Conservation (phyloP, 1,284 basidiomycete species). For the Pseudozyma thailandica region DNA sequence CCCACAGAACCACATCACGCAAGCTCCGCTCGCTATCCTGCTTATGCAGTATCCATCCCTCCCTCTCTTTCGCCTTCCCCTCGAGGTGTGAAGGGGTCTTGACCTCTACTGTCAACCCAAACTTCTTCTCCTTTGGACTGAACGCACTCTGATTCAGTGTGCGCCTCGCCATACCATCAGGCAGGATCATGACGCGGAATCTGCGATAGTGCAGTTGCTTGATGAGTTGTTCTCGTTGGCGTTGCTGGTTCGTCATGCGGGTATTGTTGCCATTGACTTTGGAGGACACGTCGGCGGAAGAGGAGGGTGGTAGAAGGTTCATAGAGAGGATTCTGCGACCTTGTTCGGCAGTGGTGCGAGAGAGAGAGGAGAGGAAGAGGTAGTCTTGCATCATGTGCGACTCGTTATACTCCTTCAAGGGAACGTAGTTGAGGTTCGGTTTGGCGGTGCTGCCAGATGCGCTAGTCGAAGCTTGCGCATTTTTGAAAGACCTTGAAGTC, state of each 20-base stretch:
- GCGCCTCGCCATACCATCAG: conserved; percentile 36
- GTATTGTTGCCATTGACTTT: neutral
- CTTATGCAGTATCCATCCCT: conserved; percentile 2
- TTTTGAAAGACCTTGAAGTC: neutral
- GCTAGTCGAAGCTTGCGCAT: neutral
- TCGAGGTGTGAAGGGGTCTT: neutral
- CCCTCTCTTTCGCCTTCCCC: neutral
- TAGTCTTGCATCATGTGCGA: conserved; percentile 32
- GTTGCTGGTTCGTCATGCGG: conserved; percentile 25
- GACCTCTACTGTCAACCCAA: conserved; percentile 18
- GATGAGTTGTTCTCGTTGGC: conserved; percentile 28
- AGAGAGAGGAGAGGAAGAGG: conserved; percentile 32
- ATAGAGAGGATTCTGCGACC: conserved; percentile 22
- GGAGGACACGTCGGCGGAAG: neutral
- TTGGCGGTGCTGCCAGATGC: neutral
- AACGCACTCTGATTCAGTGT: conserved; percentile 14
- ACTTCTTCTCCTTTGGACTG: conserved; percentile 12
- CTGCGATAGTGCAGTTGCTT: conserved; percentile 42
- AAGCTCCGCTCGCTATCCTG: neutral
- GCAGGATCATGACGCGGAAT: conserved; percentile 29
- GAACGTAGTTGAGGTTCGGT: conserved; percentile 9
- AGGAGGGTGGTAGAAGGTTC: conserved; percentile 21
- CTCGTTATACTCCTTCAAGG: conserved; percentile 26
- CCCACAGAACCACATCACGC: neutral
- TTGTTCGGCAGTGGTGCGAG: conserved; percentile 12